These are phyloP conservation scores for Metschnikowia chrysomelidarum DNA, from an alignment of 805 yeast species.

Conservation along the genomic window DNA sequence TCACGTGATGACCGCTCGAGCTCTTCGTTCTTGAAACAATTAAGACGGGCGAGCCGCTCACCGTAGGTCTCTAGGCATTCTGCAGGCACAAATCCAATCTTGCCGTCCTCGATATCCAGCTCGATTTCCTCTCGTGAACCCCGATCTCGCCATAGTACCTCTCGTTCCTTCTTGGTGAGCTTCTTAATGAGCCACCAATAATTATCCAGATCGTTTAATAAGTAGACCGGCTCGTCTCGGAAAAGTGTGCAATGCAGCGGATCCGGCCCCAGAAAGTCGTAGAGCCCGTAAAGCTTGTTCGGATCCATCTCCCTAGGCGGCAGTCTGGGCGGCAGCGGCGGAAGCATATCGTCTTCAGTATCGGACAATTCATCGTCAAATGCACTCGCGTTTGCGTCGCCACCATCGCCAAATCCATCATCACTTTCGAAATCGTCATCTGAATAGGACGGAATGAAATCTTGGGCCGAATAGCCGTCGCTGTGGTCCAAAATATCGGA, in stretches of 20 bases:
- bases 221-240: slow-evolving; percentile 77
- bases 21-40: slow-evolving; percentile 89
- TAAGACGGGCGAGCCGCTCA: slow-evolving; percentile 86
- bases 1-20: slow-evolving; percentile 31
- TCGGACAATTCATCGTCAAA: slow-evolving; percentile 29
- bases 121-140: slow-evolving; percentile 17
- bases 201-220: slow-evolving; percentile 84
- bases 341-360: slow-evolving; percentile 41
- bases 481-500: slow-evolving; percentile 1
- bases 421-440: slow-evolving; percentile 12
- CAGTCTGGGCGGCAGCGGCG: slow-evolving; percentile 69
- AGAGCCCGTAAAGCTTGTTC: slow-evolving; percentile 77
- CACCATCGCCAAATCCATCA: slow-evolving; percentile 13
- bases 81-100: slow-evolving; percentile 95
- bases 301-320: slow-evolving; percentile 86
- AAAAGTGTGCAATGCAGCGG: slow-evolving; percentile 81
- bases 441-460: too few relatives aligned
- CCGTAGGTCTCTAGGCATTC: slow-evolving; percentile 89
- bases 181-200: slow-evolving; percentile 93
- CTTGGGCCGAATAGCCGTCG: slow-evolving; percentile 5
- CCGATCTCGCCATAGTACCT: slow-evolving; percentile 12
- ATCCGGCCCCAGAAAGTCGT: slow-evolving; percentile 88
- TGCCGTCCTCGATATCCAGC: slow-evolving; percentile 51
- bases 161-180: slow-evolving; percentile 32
- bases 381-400: slow-evolving; percentile 18